Evolutionary conservation across 2,329 filamentous ascomycete genomes (phyloP).

Genomic region (Colletotrichum sp.): DNA sequence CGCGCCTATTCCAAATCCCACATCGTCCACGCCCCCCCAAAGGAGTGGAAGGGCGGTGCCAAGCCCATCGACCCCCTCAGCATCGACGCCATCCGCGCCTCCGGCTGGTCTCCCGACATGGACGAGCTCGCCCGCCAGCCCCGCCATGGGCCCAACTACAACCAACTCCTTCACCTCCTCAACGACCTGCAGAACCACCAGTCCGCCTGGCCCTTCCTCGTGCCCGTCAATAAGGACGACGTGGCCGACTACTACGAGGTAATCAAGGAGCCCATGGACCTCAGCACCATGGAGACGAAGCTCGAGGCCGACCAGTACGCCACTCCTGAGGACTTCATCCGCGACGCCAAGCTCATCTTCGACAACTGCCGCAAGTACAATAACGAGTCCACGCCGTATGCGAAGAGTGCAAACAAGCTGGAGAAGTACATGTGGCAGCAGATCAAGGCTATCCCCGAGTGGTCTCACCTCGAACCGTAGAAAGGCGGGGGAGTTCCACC

Average conservation of each 20-base stretch:
- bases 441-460: conserved; percentile 91
- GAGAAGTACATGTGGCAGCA: conserved; percentile 96
- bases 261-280: conserved; percentile 97
- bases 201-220: conserved; percentile 92
- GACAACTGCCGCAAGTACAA: conserved; percentile 97
- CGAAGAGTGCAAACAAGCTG: conserved; percentile 91
- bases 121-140: conserved; percentile 94
- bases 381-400: conserved; percentile 92
- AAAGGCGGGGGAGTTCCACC: conserved; percentile 24
- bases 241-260: conserved; percentile 99
- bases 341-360: conserved; percentile 87
- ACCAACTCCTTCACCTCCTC: conserved; percentile 88
- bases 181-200: conserved; percentile 95
- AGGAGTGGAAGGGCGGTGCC: conserved; percentile 81
- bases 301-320: conserved; percentile 92
- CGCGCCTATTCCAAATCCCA: conserved; percentile 89
- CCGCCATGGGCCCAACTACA: conserved; percentile 95
- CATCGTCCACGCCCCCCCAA: conserved; percentile 83
- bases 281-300: conserved; percentile 94
- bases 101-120: conserved; percentile 97
- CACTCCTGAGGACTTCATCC: conserved; percentile 90
- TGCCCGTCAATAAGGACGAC: conserved; percentile 93
- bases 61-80: conserved; percentile 81
- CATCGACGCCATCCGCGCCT: conserved; percentile 87
- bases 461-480: conserved; percentile 70